A percentile compares a stretch with the other conserved stretches of the same genome.
Evolutionary conservation across 2,329 filamentous ascomycete species (phyloP).

Genomic region (Capronia americana): DNA sequence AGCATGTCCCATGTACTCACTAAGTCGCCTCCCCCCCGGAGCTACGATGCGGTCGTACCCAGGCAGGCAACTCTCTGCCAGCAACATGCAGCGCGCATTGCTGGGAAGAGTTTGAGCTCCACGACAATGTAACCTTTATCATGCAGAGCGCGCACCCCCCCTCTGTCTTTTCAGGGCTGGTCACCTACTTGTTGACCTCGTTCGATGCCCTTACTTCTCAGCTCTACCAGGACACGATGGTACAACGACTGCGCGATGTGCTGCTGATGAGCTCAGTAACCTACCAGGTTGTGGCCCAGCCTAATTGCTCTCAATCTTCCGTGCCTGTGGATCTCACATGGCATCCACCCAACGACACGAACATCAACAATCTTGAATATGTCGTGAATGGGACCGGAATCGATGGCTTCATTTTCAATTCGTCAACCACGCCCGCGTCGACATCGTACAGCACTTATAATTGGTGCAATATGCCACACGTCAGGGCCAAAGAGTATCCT

Average conservation of each 20-base stretch:
- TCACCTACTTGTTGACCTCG: conserved; percentile 21
- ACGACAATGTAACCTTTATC: conserved; percentile 11
- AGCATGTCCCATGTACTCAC: background rate
- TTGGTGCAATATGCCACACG: conserved; percentile 88
- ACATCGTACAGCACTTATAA: conserved; percentile 71
- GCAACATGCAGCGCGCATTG: background rate
- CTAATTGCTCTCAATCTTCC: conserved; percentile 18
- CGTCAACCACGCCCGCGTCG: conserved; percentile 62
- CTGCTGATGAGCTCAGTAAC: conserved; percentile 18
- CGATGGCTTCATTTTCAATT: conserved; percentile 77
- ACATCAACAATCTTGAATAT: conserved; percentile 66
- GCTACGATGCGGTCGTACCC: background rate
- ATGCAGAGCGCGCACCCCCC: conserved; percentile 14
- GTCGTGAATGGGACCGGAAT: conserved; percentile 67
- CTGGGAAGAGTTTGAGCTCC: background rate
- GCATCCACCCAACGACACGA: conserved; percentile 62
- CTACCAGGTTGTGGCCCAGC: conserved; percentile 1
- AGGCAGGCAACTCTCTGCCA: background rate
- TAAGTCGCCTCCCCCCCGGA: background rate
- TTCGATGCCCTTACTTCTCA: conserved; percentile 20
- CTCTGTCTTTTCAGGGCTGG: conserved; percentile 11
- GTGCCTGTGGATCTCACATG: conserved; percentile 56
- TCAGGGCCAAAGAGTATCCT: conserved; percentile 70
- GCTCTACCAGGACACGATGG: conserved; percentile 25
- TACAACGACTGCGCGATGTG: conserved; percentile 17